Evolutionary conservation across 2,329 filamentous ascomycete species (phyloP), one percentile per base, ranked within the genome.

Genomic region (Colletotrichum sp.): DNA sequence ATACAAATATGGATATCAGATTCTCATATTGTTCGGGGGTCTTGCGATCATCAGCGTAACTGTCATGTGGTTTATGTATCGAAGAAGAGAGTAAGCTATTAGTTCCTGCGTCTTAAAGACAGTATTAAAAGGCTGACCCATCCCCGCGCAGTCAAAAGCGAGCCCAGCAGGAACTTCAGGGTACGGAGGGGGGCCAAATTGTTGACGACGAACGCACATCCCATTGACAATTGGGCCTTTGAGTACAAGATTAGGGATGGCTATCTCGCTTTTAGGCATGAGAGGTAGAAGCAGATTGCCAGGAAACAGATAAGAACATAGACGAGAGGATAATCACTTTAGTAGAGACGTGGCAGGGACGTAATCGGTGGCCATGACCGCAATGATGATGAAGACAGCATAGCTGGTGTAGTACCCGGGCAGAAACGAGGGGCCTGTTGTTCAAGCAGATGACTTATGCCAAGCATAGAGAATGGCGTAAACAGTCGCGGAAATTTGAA

Each of bases 1-100:
- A 18, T 84, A 84, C 73, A 80, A 81, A 39, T 83, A 83, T 55
- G 82, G 81, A 2, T 84, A 84, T 63, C 82, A 84, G 71, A 77
- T 83, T 26, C 63, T 83, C 62, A 82, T 83, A n/a, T 57, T 84
- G 8, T 84, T 81, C 63, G 82, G 82, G 15, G 82, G 81, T 8
- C 73, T 84, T 7, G 79, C 80, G 2, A 78, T 82, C 7, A 32
- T 80, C 4, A 70, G 71, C 5, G 71, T 71, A 5, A 70, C 71
- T 7, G 6, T 74, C 1, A 70, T 74, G 71, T 74, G 71, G 71
- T 74, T 60, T 8, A 64, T 74, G 66, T 74, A 74, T 26, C 64
- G 71, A 21, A n/a, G 71, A 36, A 70, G 67, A 64, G 66, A 65
- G 71, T 74, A 26, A 59, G 71, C 15, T 21, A 2, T 30, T 4